Evolutionary conservation across 2,329 filamentous ascomycete genomes (phyloP).

Genomic region (Claviceps pusilla): DNA sequence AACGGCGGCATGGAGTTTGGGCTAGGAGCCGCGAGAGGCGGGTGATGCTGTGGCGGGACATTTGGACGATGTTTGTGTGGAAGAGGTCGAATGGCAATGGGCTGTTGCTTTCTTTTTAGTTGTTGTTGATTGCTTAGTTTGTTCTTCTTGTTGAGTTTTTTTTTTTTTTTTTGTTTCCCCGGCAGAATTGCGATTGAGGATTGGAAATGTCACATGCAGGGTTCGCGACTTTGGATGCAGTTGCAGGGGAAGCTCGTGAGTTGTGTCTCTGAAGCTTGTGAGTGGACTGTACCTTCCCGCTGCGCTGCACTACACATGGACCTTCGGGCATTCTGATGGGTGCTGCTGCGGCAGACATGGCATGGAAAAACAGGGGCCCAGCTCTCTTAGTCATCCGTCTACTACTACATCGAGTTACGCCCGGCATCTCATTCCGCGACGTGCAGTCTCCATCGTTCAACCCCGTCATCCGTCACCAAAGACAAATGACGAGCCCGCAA

Average conservation of each 20-base stretch:
- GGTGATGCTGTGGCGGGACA: constrained; percentile 19
- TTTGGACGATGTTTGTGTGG: constrained; percentile 4
- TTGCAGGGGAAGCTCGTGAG: neutral
- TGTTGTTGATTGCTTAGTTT: neutral
- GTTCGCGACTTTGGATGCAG: neutral
- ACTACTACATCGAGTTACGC: neutral
- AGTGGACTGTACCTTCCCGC: neutral
- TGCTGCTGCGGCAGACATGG: neutral
- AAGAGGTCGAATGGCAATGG: neutral
- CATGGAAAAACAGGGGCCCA: neutral
- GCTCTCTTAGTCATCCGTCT: neutral
- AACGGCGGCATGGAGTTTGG: constrained; percentile 16
- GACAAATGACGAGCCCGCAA: neutral
- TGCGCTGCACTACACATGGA: neutral
- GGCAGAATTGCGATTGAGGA: neutral
- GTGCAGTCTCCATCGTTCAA: neutral
- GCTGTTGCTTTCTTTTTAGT: neutral
- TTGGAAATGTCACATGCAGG: neutral
- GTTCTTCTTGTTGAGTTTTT: no score
- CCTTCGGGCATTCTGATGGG: no score
- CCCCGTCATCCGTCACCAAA: neutral
- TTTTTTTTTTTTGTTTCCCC: neutral
- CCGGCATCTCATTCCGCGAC: neutral
- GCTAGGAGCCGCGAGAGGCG: constrained; percentile 24
- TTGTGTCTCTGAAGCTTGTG: neutral